A percentile compares a stretch with the other conserved stretches of the same genome.
These are phyloP conservation scores for Chaetoceros muelleri DNA, from an alignment of 108 stramenopile genomes.

Conservation along the genomic window DNA sequence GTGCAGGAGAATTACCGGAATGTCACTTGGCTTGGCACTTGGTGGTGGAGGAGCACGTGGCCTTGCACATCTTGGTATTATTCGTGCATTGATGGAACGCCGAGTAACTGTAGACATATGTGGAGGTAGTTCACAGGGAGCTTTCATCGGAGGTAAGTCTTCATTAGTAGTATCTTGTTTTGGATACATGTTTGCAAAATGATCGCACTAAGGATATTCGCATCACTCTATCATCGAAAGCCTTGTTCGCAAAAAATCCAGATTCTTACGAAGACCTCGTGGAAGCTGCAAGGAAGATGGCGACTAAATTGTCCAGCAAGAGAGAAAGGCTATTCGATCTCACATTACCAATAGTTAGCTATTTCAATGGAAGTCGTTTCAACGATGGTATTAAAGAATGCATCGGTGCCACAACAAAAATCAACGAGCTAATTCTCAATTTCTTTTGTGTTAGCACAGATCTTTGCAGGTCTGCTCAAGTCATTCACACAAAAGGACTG, in stretches of 20 bases:
- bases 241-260: conserved; percentile 23
- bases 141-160: conserved; percentile 36
- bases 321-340: conserved; percentile 37
- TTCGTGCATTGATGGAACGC: conserved; percentile 33
- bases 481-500: conserved; percentile 34
- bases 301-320: conserved; percentile 22
- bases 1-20: conserved; percentile 35
- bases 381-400: conserved; percentile 26
- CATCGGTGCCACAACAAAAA: conserved; percentile 25
- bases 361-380: conserved; percentile 31
- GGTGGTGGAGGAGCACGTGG: conserved; percentile 50
- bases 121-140: conserved; percentile 49
- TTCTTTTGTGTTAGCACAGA: conserved; percentile 48
- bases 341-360: conserved; percentile 37
- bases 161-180: conserved; percentile 5
- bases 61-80: conserved; percentile 41
- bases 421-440: conserved; percentile 52
- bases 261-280: conserved; percentile 26
- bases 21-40: conserved; percentile 33
- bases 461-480: conserved; percentile 13
- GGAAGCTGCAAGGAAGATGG: conserved; percentile 22
- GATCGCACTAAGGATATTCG: neutral
- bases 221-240: conserved; percentile 2
- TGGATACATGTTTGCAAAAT: too few relatives aligned
- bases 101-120: conserved; percentile 35